These are phyloP conservation scores for Pholiota adiposa DNA, from an alignment of 1,284 basidiomycete species.

Conservation along the genomic window DNA sequence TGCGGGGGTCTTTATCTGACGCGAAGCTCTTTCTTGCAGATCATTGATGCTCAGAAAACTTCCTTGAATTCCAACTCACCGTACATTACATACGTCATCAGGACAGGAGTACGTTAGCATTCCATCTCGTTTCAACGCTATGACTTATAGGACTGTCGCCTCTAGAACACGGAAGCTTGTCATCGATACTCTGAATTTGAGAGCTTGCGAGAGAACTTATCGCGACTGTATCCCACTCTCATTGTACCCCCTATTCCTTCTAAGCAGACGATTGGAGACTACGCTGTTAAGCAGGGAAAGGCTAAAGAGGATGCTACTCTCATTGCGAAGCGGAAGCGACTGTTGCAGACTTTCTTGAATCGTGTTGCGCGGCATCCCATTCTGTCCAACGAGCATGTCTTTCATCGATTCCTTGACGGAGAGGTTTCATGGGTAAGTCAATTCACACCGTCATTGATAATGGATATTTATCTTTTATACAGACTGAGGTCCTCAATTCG, in stretches of 20 bases:
- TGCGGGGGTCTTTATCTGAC: background rate
- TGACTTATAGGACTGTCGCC: constrained; percentile 3
- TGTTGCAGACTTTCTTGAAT: constrained; percentile 95
- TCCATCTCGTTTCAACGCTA: constrained; percentile 2
- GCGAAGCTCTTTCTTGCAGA: constrained; percentile 48
- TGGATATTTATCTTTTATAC: constrained; percentile 16
- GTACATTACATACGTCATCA: constrained; percentile 96
- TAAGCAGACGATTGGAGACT: constrained; percentile 95
- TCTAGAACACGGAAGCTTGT: constrained; percentile 81
- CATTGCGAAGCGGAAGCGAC: constrained; percentile 91
- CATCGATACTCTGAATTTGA: constrained; percentile 99
- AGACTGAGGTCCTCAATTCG: constrained; percentile 91
- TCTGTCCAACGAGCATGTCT: constrained; percentile 91
- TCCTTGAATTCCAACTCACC: constrained; percentile 83
- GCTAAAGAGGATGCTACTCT: constrained; percentile 96
- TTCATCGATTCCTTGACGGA: constrained; percentile 94
- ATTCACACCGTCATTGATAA: background rate
- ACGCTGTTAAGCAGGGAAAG: constrained; percentile 96
- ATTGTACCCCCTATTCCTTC: constrained; percentile 98
- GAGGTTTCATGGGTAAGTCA: constrained; percentile 89
- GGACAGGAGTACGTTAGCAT: constrained; percentile 74
- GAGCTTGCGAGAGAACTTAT: constrained; percentile 83
- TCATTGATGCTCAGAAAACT: constrained; percentile 95
- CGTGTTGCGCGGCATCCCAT: constrained; percentile 90
- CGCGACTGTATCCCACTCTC: constrained; percentile 91